Evolutionary conservation across 331 rosid species (phyloP).

Genomic region (Cucumis variabilis): DNA sequence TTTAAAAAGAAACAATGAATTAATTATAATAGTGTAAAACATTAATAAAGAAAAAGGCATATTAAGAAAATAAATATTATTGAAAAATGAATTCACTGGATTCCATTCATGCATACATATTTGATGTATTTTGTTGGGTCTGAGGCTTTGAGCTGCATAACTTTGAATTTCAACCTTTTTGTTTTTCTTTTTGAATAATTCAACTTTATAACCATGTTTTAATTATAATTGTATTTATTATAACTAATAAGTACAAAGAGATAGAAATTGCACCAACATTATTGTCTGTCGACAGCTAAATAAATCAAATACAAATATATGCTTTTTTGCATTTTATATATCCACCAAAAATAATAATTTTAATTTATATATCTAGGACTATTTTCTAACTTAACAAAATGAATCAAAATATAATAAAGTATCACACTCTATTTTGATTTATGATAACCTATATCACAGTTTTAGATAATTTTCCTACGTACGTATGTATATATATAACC

Average conservation of each 20-base stretch:
- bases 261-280: background rate
- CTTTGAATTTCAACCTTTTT: background rate
- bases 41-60: background rate
- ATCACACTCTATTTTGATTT: too few species aligned
- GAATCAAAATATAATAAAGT: too few species aligned
- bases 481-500: too few species aligned
- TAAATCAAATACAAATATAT: background rate
- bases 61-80: background rate
- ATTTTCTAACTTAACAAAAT: too few species aligned
- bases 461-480: too few species aligned
- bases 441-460: too few species aligned
- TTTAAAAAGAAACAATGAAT: too few species aligned
- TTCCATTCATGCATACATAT: background rate
- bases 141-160: conserved; percentile 6
- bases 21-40: background rate
- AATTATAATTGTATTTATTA: background rate
- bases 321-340: background rate
- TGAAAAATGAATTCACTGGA: background rate
- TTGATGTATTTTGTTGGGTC: background rate
- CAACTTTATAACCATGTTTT: background rate
- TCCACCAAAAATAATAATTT: background rate
- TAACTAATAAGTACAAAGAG: background rate
- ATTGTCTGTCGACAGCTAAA: background rate
- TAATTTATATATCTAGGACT: too few species aligned
- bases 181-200: background rate